These are phyloP conservation scores for Coemansia sp. DNA, from an alignment of 192 early-diverging fungal species.

Conservation along the genomic window DNA sequence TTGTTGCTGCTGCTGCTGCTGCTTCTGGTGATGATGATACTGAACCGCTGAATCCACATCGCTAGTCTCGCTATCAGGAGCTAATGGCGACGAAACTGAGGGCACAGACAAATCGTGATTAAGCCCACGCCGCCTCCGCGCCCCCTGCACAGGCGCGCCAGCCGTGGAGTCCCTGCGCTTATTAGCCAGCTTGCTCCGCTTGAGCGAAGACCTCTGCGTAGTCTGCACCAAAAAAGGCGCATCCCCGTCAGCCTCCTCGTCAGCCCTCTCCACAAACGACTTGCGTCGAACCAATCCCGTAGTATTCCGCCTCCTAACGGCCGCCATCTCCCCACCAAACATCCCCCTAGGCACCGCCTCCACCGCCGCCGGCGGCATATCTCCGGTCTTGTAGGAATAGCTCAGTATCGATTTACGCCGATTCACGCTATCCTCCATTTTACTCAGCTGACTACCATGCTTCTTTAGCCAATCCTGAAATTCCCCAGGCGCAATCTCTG, in stretches of 20 bases:
- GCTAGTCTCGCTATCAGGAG: slow-evolving; percentile 4
- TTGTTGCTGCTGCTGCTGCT: too few species aligned
- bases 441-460: slow-evolving; percentile 48
- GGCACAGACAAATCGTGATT: slow-evolving; percentile 15
- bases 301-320: slow-evolving; percentile 35
- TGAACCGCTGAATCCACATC: not conserved
- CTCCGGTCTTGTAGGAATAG: slow-evolving; percentile 41
- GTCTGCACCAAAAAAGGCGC: slow-evolving; percentile 49
- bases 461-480: slow-evolving; percentile 54
- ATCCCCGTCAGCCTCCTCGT: slow-evolving; percentile 29
- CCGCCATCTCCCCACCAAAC: not conserved
- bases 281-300: slow-evolving; percentile 42
- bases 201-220: slow-evolving; percentile 45
- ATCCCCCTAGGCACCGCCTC: not conserved
- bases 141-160: slow-evolving; percentile 10
- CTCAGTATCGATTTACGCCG: slow-evolving; percentile 52
- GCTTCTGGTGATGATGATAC: too few species aligned
- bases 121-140: slow-evolving; percentile 8
- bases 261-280: slow-evolving; percentile 41
- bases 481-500: slow-evolving; percentile 57
- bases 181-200: slow-evolving; percentile 54
- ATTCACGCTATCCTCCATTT: slow-evolving; percentile 38
- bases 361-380: not conserved
- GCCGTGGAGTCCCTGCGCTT: slow-evolving; percentile 51
- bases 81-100: slow-evolving; percentile 37